Evolutionary conservation across 148 eudicot genomes (phyloP).

Genomic region (Agrostemma githago): DNA sequence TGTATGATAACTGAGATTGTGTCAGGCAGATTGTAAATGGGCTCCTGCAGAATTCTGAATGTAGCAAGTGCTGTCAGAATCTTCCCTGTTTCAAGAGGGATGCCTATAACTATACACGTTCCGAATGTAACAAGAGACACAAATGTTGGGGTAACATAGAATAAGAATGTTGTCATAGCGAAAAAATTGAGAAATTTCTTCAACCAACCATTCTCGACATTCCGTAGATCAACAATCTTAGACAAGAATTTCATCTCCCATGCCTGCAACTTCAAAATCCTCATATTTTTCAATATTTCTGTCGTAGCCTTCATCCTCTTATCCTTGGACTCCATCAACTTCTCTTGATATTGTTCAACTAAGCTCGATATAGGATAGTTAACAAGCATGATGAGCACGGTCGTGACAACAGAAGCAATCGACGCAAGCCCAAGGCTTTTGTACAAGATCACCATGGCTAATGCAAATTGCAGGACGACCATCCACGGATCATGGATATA

Average conservation of each 20-base stretch:
- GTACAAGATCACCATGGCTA: slow-evolving; percentile 33
- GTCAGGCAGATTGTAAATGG: slow-evolving; percentile 36
- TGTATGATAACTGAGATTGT: slow-evolving; percentile 35
- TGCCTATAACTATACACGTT: slow-evolving; percentile 30
- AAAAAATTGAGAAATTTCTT: slow-evolving; percentile 21
- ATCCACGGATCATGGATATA: slow-evolving; percentile 39
- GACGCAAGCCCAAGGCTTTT: slow-evolving; percentile 34
- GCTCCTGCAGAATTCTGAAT: slow-evolving; percentile 34
- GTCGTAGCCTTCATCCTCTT: slow-evolving; percentile 38
- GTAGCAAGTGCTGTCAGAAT: slow-evolving; percentile 39
- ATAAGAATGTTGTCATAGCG: slow-evolving; percentile 24
- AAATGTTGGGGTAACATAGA: slow-evolving; percentile 35
- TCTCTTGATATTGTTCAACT: slow-evolving; percentile 29
- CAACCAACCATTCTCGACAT: slow-evolving; percentile 32
- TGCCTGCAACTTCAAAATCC: slow-evolving; percentile 38
- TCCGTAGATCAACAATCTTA: slow-evolving; percentile 31
- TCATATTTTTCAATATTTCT: slow-evolving; percentile 37
- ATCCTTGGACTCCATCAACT: slow-evolving; percentile 35
- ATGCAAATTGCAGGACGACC: slow-evolving; percentile 20
- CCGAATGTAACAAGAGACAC: slow-evolving; percentile 30
- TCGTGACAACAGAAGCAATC: slow-evolving; percentile 29
- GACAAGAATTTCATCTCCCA: slow-evolving; percentile 44
- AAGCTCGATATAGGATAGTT: slow-evolving; percentile 29
- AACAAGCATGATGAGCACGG: slow-evolving; percentile 28
- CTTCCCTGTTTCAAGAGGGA: slow-evolving; percentile 39